Conservation (phyloP, 1,284 basidiomycete species). For the Binderoboletus segoi region DNA sequence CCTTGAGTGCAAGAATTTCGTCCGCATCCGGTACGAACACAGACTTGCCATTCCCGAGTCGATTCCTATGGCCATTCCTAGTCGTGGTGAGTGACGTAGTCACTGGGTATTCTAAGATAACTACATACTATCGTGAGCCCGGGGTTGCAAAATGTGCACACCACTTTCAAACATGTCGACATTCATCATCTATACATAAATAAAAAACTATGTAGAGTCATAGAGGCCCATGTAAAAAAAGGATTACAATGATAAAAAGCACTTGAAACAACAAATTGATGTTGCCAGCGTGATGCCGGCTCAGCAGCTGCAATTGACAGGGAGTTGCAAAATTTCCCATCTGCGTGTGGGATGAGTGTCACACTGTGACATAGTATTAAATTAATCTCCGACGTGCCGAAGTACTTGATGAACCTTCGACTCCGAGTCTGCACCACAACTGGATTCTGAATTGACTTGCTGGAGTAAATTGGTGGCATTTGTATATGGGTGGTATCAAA, state of each 20-base stretch:
- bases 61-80: too few relatives aligned
- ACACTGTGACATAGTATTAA: neutral
- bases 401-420: too few relatives aligned
- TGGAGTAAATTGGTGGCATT: neutral
- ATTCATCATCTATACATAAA: neutral
- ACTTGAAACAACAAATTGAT: neutral
- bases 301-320: neutral
- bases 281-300: neutral
- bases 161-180: neutral
- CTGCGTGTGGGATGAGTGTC: neutral
- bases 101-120: too few relatives aligned
- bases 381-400: neutral
- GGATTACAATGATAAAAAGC: neutral
- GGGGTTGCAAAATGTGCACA: too few relatives aligned
- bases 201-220: neutral
- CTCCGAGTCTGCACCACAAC: neutral
- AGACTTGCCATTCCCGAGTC: too few relatives aligned
- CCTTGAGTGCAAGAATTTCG: too few relatives aligned
- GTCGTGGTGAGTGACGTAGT: too few relatives aligned
- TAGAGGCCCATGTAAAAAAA: neutral
- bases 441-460: neutral
- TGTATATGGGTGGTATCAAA: neutral
- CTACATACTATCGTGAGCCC: too few relatives aligned
- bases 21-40: too few relatives aligned
- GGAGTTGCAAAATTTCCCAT: slow-evolving; percentile 1